Evolutionary conservation across 164 flowering plant species (phyloP), one percentile per base, ranked within the genome.

Genomic region (Nymphaea thermarum): DNA sequence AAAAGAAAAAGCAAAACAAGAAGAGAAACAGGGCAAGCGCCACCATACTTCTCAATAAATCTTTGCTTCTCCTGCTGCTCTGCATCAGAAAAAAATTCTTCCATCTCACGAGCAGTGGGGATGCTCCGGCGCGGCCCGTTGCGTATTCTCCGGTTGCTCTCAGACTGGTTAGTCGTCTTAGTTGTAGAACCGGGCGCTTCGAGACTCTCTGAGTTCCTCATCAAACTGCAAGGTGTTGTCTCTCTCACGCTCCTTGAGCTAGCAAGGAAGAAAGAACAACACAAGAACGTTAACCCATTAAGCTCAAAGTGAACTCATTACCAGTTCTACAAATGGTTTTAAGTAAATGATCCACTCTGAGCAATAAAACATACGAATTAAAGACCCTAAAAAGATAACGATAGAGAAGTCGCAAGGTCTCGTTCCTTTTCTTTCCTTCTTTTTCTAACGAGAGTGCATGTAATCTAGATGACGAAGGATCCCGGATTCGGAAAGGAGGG

Each of bases 191-290:
- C 84, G 16, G 94, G 97, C 41, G 87, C 80, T 43, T 68, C 73
- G 17, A 78, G 65, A 62, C 71, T 57, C 44, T 83, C 84, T 4
- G 82, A 66, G 59, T 77, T 78, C 76, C 85, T 79, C 41, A 86
- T 81, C 65, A 84, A 75, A 79, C 86, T 87, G 62, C 89, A 87
- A 18, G 97, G 94, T 16, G 97, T 88, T 77, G 88, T 83, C 80
- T 90, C 94, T 69, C 94, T 80, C 4, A 90, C 83, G 75, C 80
- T 71, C 83, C 96, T 90, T 43, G 11, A 69, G 42, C 64, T 8
- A 62, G 2, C 5, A 62, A 62, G 64, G 18, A 61, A 62, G 64
- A 62, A 17, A 62, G 10, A 2, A n/a, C 17, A 12, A 62, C 8
- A 62, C 17, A 3, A 17, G 3, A 15, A 51, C 36, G 36, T 25